Base-by-base conservation (phyloP, 2,329 filamentous ascomycete genomes). In the Nannizziopsis arthrosporioides region DNA sequence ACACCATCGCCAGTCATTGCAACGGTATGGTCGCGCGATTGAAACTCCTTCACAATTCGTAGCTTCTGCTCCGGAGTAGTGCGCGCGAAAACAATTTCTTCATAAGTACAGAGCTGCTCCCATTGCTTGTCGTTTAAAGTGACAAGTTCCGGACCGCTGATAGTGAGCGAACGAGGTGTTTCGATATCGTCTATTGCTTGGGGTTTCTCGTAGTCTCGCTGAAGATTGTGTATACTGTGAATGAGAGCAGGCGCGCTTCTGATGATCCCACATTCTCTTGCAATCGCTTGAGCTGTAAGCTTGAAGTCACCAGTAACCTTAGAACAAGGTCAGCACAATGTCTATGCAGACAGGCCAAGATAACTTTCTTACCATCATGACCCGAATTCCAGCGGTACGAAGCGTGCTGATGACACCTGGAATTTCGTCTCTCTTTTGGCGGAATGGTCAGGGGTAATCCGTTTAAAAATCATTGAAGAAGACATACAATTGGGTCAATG, bases 51-150 rank as follows among this genome's bases (percentile, higher is more conserved):
- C n/a, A 89, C 83, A 52, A 88, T 88, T 31, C 82, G 78, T 5
- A 88, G 74, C 61, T 89, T 89, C 60, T 88, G 83, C 58, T 88
- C 83, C 0, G 83, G 84, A 0, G 84, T 87, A 0, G 83, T 88
- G 10, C 82, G 73, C 0, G 84, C 80, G 59, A 88, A 87, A 10
- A 88, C 81, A 34, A 88, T 81, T 58, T 87, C 84, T 19, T 78
- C 71, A 55, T 87, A 88, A 7, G 67, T 58, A 27, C 73, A 73
- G 1, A 89, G 70, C 30, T 73, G 70, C 50, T 80, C 73, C 84
- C 84, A 89, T 61, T 88, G 82, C 34, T 74, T 59, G 8, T 82
- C 76, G 49, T 78, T 82, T 2, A 88, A 72, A 1, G 70, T 70
- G 43, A 81, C 74, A 18, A 89, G 69, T 49, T 89, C 80, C 0